Base-by-base conservation (phyloP, 1,284 basidiomycete genomes). In the Cryptococcus maquisensis region DNA sequence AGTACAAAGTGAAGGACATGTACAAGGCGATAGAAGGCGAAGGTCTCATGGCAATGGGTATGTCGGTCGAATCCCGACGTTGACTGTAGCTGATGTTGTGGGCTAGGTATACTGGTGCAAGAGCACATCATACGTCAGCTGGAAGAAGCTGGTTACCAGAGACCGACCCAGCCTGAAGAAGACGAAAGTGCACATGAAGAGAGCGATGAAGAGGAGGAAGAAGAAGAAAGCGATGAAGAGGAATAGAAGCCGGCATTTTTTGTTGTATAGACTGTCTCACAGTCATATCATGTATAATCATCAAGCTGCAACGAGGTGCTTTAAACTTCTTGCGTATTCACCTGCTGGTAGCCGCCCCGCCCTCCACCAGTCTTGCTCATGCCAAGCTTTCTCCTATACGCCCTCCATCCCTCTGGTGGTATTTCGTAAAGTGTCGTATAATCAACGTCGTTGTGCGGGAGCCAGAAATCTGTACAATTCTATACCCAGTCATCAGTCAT, bases 401-500 rank as follows among this genome's bases (percentile, higher is more conserved):
- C 60, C 23, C 54, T 52, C 72, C 72, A 74, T 3, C 72, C 69
- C 69, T 91, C 90, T 1, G 79, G 61, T 2, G 92, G 92, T 7
- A 98, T 82, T 69, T 96, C 94, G 74, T 94, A 97, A 69, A 98
- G 71, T 59, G 82, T 79, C 44, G 87, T 86, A 76, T 98, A 99
- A 73, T 95, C 87, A 24, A 98, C 85, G 1, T 88, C 90, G 56
- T 81, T 79, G 20, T 92, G 91, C 49, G 82, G 83, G 44, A 85
- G 85, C 95, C 95, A 98, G 72, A 99, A 98, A 77, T 98, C 95
- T 61, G 82, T 84, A 75, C 96, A 98, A 74, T 99, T 99, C 64
- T 77, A 18, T 37, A 23, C 18, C 5, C 16, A 15, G 38, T 49
- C 20, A 49, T 16, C 47, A 10, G 44, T 18, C 24, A 35, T 12